phyloP scores from a whole-genome alignment of 1,139 yeast genomes.

The Yarrowia galli region DNA sequence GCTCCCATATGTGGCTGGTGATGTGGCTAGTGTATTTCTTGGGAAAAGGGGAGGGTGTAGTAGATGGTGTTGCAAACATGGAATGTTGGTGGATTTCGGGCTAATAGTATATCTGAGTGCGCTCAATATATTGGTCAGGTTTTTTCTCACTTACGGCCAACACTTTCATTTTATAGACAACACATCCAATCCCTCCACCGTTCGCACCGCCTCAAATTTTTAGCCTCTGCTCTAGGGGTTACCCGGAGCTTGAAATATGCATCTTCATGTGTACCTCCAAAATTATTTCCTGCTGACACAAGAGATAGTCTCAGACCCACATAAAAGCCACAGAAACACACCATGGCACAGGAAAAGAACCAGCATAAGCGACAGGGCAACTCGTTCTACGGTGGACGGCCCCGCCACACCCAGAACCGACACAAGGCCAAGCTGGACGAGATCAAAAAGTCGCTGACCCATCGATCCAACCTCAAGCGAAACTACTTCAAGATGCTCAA shows the following conservation, averaged over 20 bases:
- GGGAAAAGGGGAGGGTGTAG: neutral
- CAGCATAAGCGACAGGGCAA: slow-evolving; percentile 25
- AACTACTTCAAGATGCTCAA: slow-evolving; percentile 82
- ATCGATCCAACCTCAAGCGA: slow-evolving; percentile 82
- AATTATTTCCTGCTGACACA: neutral
- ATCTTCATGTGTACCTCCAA: slow-evolving; percentile 23
- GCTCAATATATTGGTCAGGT: no score
- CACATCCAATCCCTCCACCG: neutral
- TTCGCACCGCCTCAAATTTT: slow-evolving; percentile 7
- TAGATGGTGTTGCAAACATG: neutral
- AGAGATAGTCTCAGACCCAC: neutral
- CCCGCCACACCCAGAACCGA: slow-evolving; percentile 32
- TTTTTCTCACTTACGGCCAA: no score
- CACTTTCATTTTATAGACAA: no score
- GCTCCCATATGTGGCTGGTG: slow-evolving; percentile 34
- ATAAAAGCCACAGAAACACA: neutral
- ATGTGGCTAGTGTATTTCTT: slow-evolving; percentile 5
- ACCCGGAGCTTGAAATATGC: slow-evolving; percentile 33
- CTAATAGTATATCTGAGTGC: no score
- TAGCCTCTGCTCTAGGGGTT: neutral
- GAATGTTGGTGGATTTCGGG: no score
- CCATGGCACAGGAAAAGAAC: slow-evolving; percentile 30
- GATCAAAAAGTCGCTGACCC: slow-evolving; percentile 77
- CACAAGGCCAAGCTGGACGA: slow-evolving; percentile 54
- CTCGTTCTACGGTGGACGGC: slow-evolving; percentile 32